phyloP scores from a whole-genome alignment of 768 basidiomycete species.

The Serendipita vermifera region DNA sequence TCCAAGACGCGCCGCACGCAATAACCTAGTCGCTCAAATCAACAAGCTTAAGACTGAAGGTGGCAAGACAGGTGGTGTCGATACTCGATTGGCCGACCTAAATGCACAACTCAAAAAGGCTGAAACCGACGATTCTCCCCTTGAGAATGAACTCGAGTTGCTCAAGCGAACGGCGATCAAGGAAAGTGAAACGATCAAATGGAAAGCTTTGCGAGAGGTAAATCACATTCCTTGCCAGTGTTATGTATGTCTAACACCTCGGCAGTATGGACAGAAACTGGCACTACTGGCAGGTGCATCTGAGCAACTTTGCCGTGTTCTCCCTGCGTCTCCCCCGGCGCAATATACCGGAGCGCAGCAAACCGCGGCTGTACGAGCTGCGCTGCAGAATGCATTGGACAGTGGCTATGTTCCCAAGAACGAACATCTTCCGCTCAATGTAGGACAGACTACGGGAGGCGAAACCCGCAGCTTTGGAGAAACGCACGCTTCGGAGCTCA shows the following conservation, averaged over 20 bases:
- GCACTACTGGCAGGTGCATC: slow-evolving; percentile 61
- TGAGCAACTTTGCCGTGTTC: slow-evolving; percentile 42
- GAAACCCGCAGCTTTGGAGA: slow-evolving; percentile 77
- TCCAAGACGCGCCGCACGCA: slow-evolving; percentile 51
- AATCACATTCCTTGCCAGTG: slow-evolving; percentile 4
- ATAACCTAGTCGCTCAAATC: slow-evolving; percentile 46
- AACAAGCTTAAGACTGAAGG: slow-evolving; percentile 49
- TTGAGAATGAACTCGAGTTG: slow-evolving; percentile 59
- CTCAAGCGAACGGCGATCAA: slow-evolving; percentile 62
- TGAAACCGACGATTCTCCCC: slow-evolving; percentile 45
- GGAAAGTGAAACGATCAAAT: slow-evolving; percentile 64
- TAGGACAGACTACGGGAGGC: slow-evolving; percentile 37
- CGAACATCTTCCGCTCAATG: slow-evolving; percentile 41
- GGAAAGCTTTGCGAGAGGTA: slow-evolving; percentile 75
- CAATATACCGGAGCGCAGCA: slow-evolving; percentile 45
- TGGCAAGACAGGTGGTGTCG: slow-evolving; percentile 41
- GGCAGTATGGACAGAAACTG: slow-evolving; percentile 70
- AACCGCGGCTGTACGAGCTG: slow-evolving; percentile 58
- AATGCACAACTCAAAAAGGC: slow-evolving; percentile 54
- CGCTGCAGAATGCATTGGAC: slow-evolving; percentile 67
- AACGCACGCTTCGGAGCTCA: slow-evolving; percentile 65
- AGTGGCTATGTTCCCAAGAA: slow-evolving; percentile 54
- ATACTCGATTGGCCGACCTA: slow-evolving; percentile 57
- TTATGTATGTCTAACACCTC: not conserved
- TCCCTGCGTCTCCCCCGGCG: slow-evolving; percentile 59